phyloP scores from a whole-genome alignment of 495 filamentous ascomycete genomes.

The Wilcoxina mikolae region DNA sequence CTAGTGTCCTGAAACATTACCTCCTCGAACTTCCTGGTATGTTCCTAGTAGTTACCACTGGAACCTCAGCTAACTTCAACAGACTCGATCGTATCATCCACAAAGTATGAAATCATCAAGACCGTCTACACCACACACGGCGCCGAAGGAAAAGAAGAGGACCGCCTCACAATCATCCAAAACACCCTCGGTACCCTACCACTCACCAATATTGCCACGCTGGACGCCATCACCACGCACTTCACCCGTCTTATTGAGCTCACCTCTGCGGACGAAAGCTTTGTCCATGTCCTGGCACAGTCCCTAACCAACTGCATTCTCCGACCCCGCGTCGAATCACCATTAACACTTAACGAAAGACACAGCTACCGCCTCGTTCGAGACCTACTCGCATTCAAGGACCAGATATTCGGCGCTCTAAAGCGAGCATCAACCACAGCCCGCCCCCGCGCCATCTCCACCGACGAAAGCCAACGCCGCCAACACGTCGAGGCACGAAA shows the following conservation, averaged over 20 bases:
- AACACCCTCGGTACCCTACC: constrained; percentile 89
- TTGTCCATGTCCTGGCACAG: constrained; percentile 60
- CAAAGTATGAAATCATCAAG: constrained; percentile 97
- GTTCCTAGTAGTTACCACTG: constrained; percentile 20
- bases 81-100: constrained; percentile 95
- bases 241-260: constrained; percentile 94
- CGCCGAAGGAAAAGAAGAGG: constrained; percentile 47
- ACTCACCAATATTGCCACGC: constrained; percentile 92
- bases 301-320: constrained; percentile 75
- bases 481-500: constrained; percentile 85
- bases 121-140: constrained; percentile 85
- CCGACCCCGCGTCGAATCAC: constrained; percentile 69
- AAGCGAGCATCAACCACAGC: constrained; percentile 72
- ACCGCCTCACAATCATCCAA: constrained; percentile 81
- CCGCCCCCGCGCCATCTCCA: constrained; percentile 77
- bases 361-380: constrained; percentile 84
- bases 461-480: constrained; percentile 89
- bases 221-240: constrained; percentile 95
- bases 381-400: constrained; percentile 86
- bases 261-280: constrained; percentile 86
- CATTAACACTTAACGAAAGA: constrained; percentile 86
- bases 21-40: constrained; percentile 86
- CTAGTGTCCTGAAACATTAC: constrained; percentile 87
- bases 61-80: constrained; percentile 17
- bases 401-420: constrained; percentile 85